These are phyloP conservation scores for Puccinia novopanici DNA, from an alignment of 1,284 basidiomycete genomes.

Conservation along the genomic window DNA sequence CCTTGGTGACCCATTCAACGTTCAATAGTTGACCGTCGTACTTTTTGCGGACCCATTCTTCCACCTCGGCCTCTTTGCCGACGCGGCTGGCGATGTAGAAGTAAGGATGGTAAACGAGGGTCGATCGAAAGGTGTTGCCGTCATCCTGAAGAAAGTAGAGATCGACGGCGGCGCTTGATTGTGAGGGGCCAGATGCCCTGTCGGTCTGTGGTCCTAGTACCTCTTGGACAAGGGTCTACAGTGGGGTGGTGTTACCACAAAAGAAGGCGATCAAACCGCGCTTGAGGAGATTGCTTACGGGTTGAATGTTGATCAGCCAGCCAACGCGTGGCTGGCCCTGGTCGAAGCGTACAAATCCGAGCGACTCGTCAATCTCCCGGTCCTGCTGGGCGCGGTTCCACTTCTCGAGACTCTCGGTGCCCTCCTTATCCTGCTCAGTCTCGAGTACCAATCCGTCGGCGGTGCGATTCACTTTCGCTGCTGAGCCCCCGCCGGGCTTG, in stretches of 20 bases:
- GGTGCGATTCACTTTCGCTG: slow-evolving; percentile 19
- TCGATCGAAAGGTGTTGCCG: slow-evolving; percentile 92
- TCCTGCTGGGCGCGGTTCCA: slow-evolving; percentile 57
- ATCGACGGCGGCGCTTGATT: slow-evolving; percentile 78
- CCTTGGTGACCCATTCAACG: slow-evolving; percentile 79
- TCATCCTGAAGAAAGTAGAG: slow-evolving; percentile 98
- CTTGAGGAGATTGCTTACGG: slow-evolving; percentile 65
- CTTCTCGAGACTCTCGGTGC: slow-evolving; percentile 57
- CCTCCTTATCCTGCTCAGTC: slow-evolving; percentile 52
- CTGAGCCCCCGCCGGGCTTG: not conserved
- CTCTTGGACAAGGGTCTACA: slow-evolving; percentile 79
- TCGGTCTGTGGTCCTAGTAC: slow-evolving; percentile 68
- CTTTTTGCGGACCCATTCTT: slow-evolving; percentile 93
- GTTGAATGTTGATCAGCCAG: slow-evolving; percentile 99
- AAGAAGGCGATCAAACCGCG: not conserved
- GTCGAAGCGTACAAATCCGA: slow-evolving; percentile 76
- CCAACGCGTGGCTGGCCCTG: slow-evolving; percentile 70
- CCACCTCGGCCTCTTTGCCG: slow-evolving; percentile 84
- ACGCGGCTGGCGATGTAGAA: slow-evolving; percentile 80
- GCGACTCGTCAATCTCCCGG: slow-evolving; percentile 89
- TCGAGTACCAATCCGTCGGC: slow-evolving; percentile 53
- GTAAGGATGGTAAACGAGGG: slow-evolving; percentile 89
- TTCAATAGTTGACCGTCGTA: slow-evolving; percentile 83
- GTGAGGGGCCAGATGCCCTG: slow-evolving; percentile 62
- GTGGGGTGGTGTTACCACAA: slow-evolving; percentile 22